phyloP scores from a whole-genome alignment of 129 eudicot genomes.

The Arctium lappa region DNA sequence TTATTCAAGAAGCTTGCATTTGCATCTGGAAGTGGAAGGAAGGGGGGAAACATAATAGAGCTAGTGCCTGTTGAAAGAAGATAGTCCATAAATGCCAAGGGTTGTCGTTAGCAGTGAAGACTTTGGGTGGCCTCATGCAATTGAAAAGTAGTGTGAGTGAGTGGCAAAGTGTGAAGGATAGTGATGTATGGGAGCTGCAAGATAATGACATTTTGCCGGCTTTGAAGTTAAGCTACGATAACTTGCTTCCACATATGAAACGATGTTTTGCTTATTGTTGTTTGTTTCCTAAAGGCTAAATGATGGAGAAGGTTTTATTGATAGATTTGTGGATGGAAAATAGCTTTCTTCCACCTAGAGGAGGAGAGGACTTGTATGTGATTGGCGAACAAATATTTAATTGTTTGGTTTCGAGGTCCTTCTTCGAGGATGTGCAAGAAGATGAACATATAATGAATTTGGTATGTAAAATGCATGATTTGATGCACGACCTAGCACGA shows the following conservation, averaged over 20 bases:
- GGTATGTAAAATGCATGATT: background rate
- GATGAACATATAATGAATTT: too few species aligned
- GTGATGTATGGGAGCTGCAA: background rate
- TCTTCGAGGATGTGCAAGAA: slow-evolving; percentile 16
- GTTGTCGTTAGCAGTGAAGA: background rate
- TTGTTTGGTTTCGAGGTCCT: slow-evolving; percentile 30
- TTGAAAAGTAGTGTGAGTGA: background rate
- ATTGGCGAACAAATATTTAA: background rate
- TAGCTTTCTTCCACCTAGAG: background rate
- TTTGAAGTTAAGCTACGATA: background rate
- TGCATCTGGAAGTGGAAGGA: slow-evolving; percentile 9
- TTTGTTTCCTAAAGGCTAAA: background rate
- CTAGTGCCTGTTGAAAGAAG: background rate
- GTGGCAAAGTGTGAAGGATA: background rate
- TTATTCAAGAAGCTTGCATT: slow-evolving; percentile 32
- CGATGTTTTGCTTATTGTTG: background rate
- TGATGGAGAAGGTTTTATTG: background rate
- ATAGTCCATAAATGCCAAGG: background rate
- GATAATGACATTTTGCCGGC: background rate
- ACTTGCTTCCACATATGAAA: background rate
- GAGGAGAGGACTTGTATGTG: background rate
- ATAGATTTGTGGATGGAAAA: background rate
- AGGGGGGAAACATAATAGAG: background rate
- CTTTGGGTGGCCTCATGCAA: background rate
- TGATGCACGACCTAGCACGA: background rate